Evolutionary conservation across 495 filamentous ascomycete genomes (phyloP).

Genomic region (Podospora didyma): DNA sequence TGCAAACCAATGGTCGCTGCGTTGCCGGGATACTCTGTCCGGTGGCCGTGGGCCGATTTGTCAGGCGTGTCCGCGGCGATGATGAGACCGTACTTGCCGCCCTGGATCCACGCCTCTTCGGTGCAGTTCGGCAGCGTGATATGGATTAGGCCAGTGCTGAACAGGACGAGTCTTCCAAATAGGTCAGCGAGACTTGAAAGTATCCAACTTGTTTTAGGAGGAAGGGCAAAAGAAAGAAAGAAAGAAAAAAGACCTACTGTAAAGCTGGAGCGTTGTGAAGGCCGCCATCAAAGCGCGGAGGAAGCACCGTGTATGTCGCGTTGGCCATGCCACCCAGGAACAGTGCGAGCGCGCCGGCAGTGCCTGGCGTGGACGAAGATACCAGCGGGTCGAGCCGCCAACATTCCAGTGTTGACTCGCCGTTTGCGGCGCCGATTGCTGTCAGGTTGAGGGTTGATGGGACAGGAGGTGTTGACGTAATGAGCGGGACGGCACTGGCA

Average conservation of each 20-base stretch:
- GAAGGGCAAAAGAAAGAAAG: too few relatives aligned
- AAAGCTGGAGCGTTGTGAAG: neutral
- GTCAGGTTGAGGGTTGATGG: too few relatives aligned
- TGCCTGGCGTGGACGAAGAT: too few relatives aligned
- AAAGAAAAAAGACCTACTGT: neutral
- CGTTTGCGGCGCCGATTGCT: too few relatives aligned
- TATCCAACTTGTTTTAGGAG: too few relatives aligned
- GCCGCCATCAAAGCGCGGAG: neutral
- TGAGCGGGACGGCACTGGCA: too few relatives aligned
- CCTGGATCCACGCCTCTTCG: slow-evolving; percentile 4
- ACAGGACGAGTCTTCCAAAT: too few relatives aligned
- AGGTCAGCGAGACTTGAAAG: too few relatives aligned
- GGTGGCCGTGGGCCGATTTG: neutral
- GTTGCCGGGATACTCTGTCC: neutral
- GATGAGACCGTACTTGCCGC: slow-evolving; percentile 3
- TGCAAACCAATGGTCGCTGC: neutral
- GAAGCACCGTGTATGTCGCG: neutral
- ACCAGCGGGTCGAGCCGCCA: too few relatives aligned
- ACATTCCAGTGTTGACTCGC: too few relatives aligned
- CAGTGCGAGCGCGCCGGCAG: neutral
- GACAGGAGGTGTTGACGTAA: too few relatives aligned
- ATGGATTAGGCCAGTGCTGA: neutral
- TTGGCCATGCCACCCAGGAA: neutral
- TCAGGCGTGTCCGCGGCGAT: slow-evolving; percentile 1
- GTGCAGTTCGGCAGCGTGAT: slow-evolving; percentile 3